These are phyloP conservation scores for Macadamia integrifolia DNA, from an alignment of 164 flowering plant genomes.

Conservation along the genomic window DNA sequence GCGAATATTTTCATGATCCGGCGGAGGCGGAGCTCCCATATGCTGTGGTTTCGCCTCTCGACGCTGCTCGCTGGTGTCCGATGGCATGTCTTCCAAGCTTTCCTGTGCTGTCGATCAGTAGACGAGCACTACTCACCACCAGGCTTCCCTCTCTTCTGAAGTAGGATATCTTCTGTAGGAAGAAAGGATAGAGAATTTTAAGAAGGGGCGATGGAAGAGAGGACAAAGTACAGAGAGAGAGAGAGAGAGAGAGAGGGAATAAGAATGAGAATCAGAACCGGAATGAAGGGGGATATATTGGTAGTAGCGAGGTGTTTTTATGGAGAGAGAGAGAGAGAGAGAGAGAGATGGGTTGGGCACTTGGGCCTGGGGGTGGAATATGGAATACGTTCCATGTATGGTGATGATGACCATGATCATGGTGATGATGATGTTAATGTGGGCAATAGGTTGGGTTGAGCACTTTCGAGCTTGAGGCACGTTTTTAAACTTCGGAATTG, in stretches of 20 bases:
- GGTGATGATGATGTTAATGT: too few species aligned
- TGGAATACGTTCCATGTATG: too few species aligned
- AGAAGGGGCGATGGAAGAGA: not conserved
- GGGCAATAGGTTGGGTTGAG: too few species aligned
- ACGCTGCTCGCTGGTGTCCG: constrained; percentile 27
- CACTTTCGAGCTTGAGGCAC: too few species aligned
- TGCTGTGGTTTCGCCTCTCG: constrained; percentile 12
- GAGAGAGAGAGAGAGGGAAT: too few species aligned
- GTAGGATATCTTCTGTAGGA: too few species aligned
- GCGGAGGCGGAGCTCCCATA: constrained; percentile 30
- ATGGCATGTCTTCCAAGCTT: constrained; percentile 17
- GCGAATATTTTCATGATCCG: constrained; percentile 47
- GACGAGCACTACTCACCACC: not conserved
- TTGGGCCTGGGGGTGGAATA: too few species aligned
- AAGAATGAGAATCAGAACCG: too few species aligned
- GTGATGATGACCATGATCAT: too few species aligned
- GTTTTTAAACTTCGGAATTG: too few species aligned
- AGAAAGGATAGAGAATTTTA: not conserved
- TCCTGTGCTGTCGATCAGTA: too few species aligned
- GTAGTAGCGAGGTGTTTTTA: not conserved
- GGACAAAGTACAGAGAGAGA: not conserved
- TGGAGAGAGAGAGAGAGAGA: not conserved
- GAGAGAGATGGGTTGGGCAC: not conserved
- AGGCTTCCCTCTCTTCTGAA: too few species aligned
- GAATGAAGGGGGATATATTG: not conserved